Base-by-base conservation (phyloP, 148 eudicot species). In the Rheum nobile region DNA sequence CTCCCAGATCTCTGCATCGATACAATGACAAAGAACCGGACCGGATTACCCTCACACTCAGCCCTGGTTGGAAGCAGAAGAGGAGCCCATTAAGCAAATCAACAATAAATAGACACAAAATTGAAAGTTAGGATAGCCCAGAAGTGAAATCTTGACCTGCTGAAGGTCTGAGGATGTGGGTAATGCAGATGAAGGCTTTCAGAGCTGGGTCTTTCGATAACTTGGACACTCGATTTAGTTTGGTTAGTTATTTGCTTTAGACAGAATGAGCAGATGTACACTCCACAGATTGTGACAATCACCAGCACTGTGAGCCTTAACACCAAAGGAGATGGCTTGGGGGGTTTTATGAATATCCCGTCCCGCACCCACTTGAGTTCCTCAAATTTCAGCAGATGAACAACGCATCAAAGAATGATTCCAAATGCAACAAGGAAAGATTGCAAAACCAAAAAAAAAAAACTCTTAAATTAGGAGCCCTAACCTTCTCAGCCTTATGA, bases 1-100 rank as follows among this genome's bases (percentile, higher is more conserved):
- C 96, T 96, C 67, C 99, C 97, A 0, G 97, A 96, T 80, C 99
- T 85, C 81, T 96, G 99, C 96, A 86, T 86, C 28, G 99, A 88
- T 67, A 96, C 10, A 71, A 96, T 90, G 44, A 84, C 96, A 80
- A 96, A 96, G 80, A 83, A 86, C 22, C 87, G 90, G 19, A 90
- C 94, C 0, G 96, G 92, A 84, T 88, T 92, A 72, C 86, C 75
- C 2, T 82, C 79, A 78, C 97, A 96, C 77, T 92, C 97, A 73
- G 89, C 90, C 91, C 97, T 96, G 78, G 39, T 68, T 37, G 47
- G 14, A 38, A 41, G 47, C 14, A 69, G 24, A 19, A 38, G 43
- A 26, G 29, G 11, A 71, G 44, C 55, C 22, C 41, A 39, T 6
- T 39, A 28, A n/a, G 38, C 24, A 38, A 38, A 63, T 31, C 38